These are phyloP conservation scores for Mycena galopus DNA, from an alignment of 768 basidiomycete species.

Conservation along the genomic window DNA sequence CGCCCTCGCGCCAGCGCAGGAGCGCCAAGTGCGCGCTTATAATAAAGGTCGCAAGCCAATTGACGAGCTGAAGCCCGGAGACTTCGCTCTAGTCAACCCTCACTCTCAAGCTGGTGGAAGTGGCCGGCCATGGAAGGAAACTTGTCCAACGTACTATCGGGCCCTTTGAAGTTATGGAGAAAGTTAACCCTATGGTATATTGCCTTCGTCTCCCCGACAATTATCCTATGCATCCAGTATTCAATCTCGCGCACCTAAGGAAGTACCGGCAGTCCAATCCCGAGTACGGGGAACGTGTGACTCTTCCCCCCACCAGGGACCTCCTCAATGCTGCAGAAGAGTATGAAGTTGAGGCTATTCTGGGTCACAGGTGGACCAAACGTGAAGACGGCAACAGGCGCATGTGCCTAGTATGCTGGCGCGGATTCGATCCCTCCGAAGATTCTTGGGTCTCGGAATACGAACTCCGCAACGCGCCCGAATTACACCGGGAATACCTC, in stretches of 20 bases:
- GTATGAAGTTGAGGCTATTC: neutral
- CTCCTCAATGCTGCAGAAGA: no score
- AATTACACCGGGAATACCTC: no score
- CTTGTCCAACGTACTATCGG: no score
- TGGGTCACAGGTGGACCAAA: neutral
- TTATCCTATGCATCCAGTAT: slow-evolving; percentile 25
- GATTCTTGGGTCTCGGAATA: no score
- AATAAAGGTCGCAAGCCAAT: neutral
- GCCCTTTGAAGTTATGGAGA: no score
- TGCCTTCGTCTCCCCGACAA: slow-evolving; percentile 10
- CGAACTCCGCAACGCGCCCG: no score
- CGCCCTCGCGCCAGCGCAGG: neutral
- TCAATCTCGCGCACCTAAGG: slow-evolving; percentile 28
- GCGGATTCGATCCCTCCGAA: no score
- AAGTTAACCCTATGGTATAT: slow-evolving; percentile 28
- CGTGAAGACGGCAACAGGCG: no score
- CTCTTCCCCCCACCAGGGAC: neutral
- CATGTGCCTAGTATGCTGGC: no score
- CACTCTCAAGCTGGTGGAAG: neutral
- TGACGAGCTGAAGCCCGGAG: neutral
- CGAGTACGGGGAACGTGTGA: neutral
- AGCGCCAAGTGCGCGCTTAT: neutral
- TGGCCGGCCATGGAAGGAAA: no score
- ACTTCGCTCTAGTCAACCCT: neutral
- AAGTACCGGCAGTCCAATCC: slow-evolving; percentile 15